Base-by-base conservation (phyloP, 345 rosid genomes). In the Turnera subulata region DNA sequence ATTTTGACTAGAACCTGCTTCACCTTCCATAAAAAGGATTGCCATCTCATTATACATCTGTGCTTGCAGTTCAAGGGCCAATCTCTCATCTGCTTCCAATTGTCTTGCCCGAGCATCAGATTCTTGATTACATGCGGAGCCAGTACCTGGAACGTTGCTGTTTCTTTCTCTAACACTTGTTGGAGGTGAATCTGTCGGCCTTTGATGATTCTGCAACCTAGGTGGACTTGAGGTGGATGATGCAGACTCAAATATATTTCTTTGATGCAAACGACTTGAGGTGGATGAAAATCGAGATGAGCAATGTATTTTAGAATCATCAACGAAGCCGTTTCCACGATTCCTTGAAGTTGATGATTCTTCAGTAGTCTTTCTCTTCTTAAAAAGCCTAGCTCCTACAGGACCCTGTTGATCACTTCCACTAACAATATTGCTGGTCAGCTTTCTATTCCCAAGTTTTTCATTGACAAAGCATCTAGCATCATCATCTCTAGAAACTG, bases 11-110 rank as follows among this genome's bases (percentile, higher is more conserved):
- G n/a, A n/a, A n/a, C n/a, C 70, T 14, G 45, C 35, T 16, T 59
- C 56, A 57, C 69, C 72, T 63, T 54, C 77, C 47, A 52, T 55
- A 21, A 70, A 76, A 45, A 62, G 55, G 49, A 68, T 13, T 7
- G 76, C 67, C 0, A 62, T 45, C 70, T 89, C 99, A 49, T 77
- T 74, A 69, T 89, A 89, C 39, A 93, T 54, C 68, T 85, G 86
- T 68, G 87, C 95, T 81, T 93, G 99, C 65, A 93, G 82, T 72
- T 81, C 94, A 70, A 78, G 86, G 50, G 97, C 99, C 69, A 93
- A 53, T 37, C 62, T 73, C 76, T 88, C 96, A 80, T 93, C 99
- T 16, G 86, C 99, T 78, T 89, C 95, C 21, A 93, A 55, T 72
- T 93, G 99, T 73, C 88, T 82, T 51, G 77, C 80, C 71, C 76